Conservation (phyloP, 2,329 filamentous ascomycete genomes). For the Fusarium nygamai region DNA sequence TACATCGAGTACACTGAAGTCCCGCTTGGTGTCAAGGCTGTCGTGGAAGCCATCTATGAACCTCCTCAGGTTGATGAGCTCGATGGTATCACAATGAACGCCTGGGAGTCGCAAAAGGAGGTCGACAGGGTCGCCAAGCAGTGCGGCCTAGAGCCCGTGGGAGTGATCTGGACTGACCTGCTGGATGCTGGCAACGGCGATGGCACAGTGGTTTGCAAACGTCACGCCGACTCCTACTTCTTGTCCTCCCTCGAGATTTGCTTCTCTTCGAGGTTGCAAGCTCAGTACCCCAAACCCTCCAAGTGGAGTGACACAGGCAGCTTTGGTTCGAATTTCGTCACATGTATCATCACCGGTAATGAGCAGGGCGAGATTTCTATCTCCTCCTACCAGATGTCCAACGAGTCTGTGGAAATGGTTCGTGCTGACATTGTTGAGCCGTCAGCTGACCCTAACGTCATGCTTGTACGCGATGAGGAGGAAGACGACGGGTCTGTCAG, state of each 20-base stretch:
- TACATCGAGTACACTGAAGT: conserved; percentile 94
- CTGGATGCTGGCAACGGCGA: conserved; percentile 83
- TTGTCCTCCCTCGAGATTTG: conserved; percentile 91
- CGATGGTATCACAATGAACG: conserved; percentile 85
- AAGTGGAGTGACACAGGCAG: conserved; percentile 97
- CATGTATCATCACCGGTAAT: conserved; percentile 94
- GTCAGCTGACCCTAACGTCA: conserved; percentile 89
- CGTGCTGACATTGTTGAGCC: conserved; percentile 94
- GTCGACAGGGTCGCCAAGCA: conserved; percentile 82
- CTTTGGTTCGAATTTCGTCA: conserved; percentile 97
- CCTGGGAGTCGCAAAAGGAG: conserved; percentile 86
- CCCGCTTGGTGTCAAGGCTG: conserved; percentile 91
- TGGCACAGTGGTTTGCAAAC: conserved; percentile 91
- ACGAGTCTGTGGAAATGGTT: conserved; percentile 97
- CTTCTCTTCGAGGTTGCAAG: conserved; percentile 89
- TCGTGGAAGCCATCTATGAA: conserved; percentile 97
- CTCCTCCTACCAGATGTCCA: conserved; percentile 93
- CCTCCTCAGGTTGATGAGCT: conserved; percentile 89
- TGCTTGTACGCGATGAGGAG: conserved; percentile 94
- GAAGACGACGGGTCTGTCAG: conserved; percentile 77
- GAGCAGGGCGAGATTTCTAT: conserved; percentile 88
- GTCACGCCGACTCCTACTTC: conserved; percentile 94
- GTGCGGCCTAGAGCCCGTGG: conserved; percentile 88
- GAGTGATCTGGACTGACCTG: conserved; percentile 94
- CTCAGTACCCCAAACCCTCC: conserved; percentile 85